These are phyloP conservation scores for Sphagnum tenellum DNA, from an alignment of 225 moss, liverwort and hornwort genomes.

Conservation along the genomic window DNA sequence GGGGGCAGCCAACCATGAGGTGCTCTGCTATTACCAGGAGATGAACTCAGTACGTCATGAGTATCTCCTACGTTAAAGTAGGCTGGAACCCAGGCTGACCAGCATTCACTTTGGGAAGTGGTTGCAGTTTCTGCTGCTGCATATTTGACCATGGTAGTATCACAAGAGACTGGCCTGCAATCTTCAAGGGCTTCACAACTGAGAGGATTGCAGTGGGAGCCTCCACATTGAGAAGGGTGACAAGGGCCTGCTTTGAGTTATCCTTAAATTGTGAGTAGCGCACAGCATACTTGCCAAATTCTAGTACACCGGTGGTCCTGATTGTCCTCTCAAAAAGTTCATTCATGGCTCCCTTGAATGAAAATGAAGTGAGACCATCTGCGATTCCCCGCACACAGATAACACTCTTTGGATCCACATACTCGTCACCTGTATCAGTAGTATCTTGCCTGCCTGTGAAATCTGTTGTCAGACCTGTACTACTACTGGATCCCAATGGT, in stretches of 20 bases:
- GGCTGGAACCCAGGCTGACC: background rate
- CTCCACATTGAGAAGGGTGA: background rate
- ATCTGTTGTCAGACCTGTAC: too few relatives aligned
- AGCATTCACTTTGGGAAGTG: background rate
- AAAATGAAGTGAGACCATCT: background rate
- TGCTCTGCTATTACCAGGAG: background rate
- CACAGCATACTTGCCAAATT: slow-evolving; percentile 1
- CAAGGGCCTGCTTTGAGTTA: slow-evolving; percentile 2
- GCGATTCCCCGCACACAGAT: slow-evolving; percentile 1
- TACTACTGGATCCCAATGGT: too few relatives aligned
- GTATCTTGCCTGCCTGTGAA: too few relatives aligned
- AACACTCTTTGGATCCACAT: slow-evolving; percentile 2
- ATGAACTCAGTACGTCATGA: background rate
- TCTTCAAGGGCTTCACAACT: background rate
- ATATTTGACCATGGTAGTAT: background rate
- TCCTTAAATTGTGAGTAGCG: slow-evolving; percentile 1
- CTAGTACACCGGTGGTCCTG: background rate
- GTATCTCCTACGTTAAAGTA: background rate
- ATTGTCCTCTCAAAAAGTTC: slow-evolving; percentile 8
- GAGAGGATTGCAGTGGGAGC: slow-evolving; percentile 3
- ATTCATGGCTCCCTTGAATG: slow-evolving; percentile 7
- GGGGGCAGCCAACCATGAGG: background rate
- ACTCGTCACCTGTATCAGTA: background rate
- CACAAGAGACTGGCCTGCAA: slow-evolving; percentile 1
- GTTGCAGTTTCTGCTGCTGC: background rate